Evolutionary conservation across 768 basidiomycete genomes (phyloP).

Genomic region (Suillus weaverae): DNA sequence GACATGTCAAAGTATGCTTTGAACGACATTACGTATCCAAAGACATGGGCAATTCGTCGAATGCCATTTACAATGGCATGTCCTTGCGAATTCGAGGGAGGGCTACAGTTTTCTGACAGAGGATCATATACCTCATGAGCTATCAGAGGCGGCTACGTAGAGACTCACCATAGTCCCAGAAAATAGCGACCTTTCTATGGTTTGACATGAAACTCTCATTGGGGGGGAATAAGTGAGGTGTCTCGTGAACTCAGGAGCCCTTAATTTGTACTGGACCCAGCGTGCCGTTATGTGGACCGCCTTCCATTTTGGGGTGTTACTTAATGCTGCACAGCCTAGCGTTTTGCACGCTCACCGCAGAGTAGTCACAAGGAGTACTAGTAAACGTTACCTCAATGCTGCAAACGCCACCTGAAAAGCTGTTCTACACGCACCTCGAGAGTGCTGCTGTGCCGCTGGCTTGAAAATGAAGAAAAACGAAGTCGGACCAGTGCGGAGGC

Average conservation of each 20-base stretch:
- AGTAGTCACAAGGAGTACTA: not conserved
- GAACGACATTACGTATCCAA: conserved; percentile 49
- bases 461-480: not conserved
- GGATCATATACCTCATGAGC: conserved; percentile 1
- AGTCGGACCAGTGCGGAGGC: not conserved
- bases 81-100: conserved; percentile 29
- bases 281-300: conserved; percentile 11
- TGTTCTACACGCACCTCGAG: not conserved
- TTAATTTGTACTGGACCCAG: conserved; percentile 24
- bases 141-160: not conserved
- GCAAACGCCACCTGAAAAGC: not conserved
- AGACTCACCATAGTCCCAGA: conserved; percentile 37
- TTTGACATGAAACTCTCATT: conserved; percentile 32
- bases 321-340: not conserved
- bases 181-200: conserved; percentile 42
- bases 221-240: not conserved
- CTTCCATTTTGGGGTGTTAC: conserved; percentile 11
- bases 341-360: not conserved
- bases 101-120: conserved; percentile 31
- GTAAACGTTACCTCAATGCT: not conserved
- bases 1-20: conserved; percentile 55
- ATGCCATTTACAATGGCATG: conserved; percentile 45
- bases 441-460: not conserved
- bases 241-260: not conserved
- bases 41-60: conserved; percentile 43